phyloP scores from a whole-genome alignment of 208 protist species.

The Angomonas deanei region DNA sequence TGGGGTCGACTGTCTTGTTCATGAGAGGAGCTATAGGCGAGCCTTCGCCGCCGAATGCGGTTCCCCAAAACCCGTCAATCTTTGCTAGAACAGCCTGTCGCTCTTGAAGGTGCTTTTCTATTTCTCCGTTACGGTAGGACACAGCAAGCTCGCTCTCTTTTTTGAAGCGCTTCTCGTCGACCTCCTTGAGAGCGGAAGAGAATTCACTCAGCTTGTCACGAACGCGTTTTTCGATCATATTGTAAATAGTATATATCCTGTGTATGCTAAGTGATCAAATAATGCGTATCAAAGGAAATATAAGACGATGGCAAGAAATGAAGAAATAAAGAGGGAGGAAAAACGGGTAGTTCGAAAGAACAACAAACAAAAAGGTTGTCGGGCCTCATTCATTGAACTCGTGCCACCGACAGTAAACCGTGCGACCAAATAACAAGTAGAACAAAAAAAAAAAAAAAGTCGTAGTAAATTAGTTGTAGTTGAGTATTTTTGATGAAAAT shows the following conservation, averaged over 20 bases:
- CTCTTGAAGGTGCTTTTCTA: slow-evolving; percentile 57
- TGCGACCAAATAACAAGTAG: neutral
- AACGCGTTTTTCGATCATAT: neutral
- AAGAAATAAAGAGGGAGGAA: neutral
- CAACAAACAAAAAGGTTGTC: neutral
- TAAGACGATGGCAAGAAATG: slow-evolving; percentile 7
- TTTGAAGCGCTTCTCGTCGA: neutral
- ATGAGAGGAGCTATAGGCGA: slow-evolving; percentile 38
- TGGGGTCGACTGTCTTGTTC: slow-evolving; percentile 76
- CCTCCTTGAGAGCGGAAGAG: neutral
- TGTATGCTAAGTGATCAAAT: too few relatives aligned
- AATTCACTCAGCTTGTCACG: neutral
- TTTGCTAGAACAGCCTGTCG: slow-evolving; percentile 35
- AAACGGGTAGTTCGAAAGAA: neutral
- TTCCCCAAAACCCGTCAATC: slow-evolving; percentile 59
- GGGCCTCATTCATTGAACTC: too few relatives aligned
- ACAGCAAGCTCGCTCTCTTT: slow-evolving; percentile 10
- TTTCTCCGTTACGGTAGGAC: slow-evolving; percentile 32
- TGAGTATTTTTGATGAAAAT: slow-evolving; percentile 3
- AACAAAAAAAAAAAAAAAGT: slow-evolving; percentile 17
- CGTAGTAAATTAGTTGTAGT: too few relatives aligned
- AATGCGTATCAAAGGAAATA: neutral
- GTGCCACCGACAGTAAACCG: neutral
- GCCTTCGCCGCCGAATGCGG: slow-evolving; percentile 28
- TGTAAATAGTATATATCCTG: too few relatives aligned